Conservation (phyloP, 108 stramenopile species). For the Fragilariopsis cylindrus region DNA sequence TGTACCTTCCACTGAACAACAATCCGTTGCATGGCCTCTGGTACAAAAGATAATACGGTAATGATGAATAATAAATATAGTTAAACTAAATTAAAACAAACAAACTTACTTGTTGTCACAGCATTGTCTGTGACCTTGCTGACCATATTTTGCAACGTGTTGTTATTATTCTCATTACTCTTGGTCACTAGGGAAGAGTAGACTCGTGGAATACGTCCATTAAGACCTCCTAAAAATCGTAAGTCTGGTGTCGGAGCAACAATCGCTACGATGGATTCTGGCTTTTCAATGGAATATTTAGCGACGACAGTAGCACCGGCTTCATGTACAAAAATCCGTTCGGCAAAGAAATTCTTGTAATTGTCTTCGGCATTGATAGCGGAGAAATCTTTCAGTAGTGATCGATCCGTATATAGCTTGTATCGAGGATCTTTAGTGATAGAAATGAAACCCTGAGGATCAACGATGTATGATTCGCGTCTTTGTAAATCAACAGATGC, state of each 20-base stretch:
- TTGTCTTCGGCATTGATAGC: constrained; percentile 43
- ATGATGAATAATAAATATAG: no score
- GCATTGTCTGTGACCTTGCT: constrained; percentile 61
- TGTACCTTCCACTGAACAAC: no score
- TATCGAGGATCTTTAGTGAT: constrained; percentile 73
- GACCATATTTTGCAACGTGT: neutral
- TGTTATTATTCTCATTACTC: constrained; percentile 10
- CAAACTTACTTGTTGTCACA: constrained; percentile 58
- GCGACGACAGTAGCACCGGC: constrained; percentile 66
- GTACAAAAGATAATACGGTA: no score
- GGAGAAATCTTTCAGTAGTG: constrained; percentile 72
- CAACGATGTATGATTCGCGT: constrained; percentile 63
- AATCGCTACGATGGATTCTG: constrained; percentile 57
- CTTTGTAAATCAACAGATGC: constrained; percentile 59
- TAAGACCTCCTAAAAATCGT: constrained; percentile 70
- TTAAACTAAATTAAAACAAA: no score
- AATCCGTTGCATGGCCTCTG: no score
- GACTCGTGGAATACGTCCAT: constrained; percentile 76
- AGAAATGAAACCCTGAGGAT: constrained; percentile 76
- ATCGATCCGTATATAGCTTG: constrained; percentile 77
- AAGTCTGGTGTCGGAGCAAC: constrained; percentile 68
- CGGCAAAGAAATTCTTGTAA: constrained; percentile 68
- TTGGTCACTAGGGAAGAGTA: constrained; percentile 37
- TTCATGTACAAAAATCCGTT: constrained; percentile 79
- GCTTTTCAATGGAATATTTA: constrained; percentile 52